Evolutionary conservation across 2,329 filamentous ascomycete species (phyloP), one percentile per base, ranked within the genome.

Genomic region (Diaporthe sp.): DNA sequence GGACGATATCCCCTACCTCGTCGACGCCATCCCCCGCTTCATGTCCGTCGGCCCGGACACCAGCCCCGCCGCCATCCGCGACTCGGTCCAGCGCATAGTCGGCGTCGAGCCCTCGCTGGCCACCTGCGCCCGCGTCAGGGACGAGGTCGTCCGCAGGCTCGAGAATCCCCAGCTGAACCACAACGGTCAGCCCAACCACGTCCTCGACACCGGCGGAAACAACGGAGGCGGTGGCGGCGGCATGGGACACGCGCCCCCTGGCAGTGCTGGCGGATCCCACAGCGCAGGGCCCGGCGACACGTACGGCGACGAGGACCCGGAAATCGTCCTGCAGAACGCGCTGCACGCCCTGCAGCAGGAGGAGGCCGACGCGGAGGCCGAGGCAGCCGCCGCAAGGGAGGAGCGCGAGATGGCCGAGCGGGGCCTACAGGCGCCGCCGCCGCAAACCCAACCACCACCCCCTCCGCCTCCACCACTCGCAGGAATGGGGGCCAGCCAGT

Each of bases 41-140:
- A 91, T 92, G 87, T 86, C 83, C 76, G 86, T 93, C 76, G 86
- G 86, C 13, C 81, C 89, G 39, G 90, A 92, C 77, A 92, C 90
- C 2, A 91, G 89, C 71, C 91, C 91, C 0, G 86, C 89, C 55
- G 88, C 89, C 61, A 91, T 93, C 74, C 86, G 88, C 58, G 91
- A 93, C 74, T 86, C 88, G 71, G 84, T 92, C 51, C 82, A 90
- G 60, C 88, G 89, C 65, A 85, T 88, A 17, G 85, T 92, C 34
- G 89, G 90, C 71, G 86, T 91, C 49, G 89, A 91, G 72, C 84
- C 89, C 2, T 88, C 83, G 71, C 85, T 92, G 7, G 85, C 85
- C 74, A 88, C 85, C 12, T 91, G 90, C 80, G 88, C 89, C 55
- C 85, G 90, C 75, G 90, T 91, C 5, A 87, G 90, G 75, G 90